A percentile compares a stretch with the other conserved stretches of the same genome.
Conservation (phyloP, 2,329 filamentous ascomycete species). For the Colletotrichum higginsianum region DNA sequence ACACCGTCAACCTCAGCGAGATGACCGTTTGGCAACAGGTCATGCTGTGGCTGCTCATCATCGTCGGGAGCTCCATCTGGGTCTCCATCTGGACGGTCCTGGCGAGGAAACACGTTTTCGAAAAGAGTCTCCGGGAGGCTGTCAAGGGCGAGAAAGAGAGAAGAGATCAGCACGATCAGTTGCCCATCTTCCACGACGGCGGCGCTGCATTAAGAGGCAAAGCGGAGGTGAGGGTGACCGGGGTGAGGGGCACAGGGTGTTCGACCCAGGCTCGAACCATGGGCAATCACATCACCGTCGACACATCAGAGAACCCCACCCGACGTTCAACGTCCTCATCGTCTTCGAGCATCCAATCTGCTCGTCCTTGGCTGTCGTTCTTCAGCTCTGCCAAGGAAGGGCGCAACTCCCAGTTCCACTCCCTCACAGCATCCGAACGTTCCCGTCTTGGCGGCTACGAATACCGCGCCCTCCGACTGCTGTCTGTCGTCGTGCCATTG, state of each 20-base stretch:
- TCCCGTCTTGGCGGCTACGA: constrained; percentile 74
- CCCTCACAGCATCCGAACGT: constrained; percentile 66
- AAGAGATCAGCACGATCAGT: constrained; percentile 45
- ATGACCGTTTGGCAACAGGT: constrained; percentile 79
- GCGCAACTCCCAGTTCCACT: constrained; percentile 69
- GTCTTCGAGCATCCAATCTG: constrained; percentile 17
- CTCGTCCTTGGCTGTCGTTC: constrained; percentile 51
- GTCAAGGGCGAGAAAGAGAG: constrained; percentile 58
- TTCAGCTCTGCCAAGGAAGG: constrained; percentile 57
- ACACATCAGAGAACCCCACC: neutral
- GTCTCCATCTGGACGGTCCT: constrained; percentile 76
- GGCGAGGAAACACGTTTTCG: constrained; percentile 73
- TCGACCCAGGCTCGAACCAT: neutral
- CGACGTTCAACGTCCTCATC: constrained; percentile 22
- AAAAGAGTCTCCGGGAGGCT: constrained; percentile 71
- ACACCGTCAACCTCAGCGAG: constrained; percentile 75
- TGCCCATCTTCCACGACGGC: constrained; percentile 45
- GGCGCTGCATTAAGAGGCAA: neutral
- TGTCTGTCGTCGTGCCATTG: constrained; percentile 71
- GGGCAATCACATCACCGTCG: neutral
- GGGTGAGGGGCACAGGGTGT: neutral
- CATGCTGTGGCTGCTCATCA: constrained; percentile 74
- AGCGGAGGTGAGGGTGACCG: neutral
- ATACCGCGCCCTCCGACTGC: constrained; percentile 73
- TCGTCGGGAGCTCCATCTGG: constrained; percentile 77